A percentile compares a stretch with the other conserved stretches of the same genome.
Conservation (phyloP, 1,284 basidiomycete genomes). For the Crepidotus sp. region DNA sequence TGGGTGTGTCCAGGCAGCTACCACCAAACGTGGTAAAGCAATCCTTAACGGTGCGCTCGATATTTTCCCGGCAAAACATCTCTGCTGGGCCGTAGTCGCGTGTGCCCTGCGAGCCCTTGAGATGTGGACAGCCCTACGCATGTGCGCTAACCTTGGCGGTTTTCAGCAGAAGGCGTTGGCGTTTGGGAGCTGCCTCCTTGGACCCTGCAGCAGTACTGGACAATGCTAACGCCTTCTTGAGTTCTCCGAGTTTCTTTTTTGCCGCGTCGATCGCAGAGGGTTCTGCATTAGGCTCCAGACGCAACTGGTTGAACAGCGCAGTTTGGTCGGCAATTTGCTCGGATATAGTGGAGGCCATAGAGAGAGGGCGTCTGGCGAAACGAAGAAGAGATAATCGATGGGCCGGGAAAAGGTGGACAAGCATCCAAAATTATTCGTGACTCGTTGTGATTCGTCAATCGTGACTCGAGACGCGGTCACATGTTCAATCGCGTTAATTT, state of each 20-base stretch:
- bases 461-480: slow-evolving; percentile 1
- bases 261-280: slow-evolving; percentile 46
- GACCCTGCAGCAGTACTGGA: slow-evolving; percentile 27
- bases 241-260: slow-evolving; percentile 60
- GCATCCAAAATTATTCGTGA: slow-evolving; percentile 15
- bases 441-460: slow-evolving; percentile 5
- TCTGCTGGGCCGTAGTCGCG: slow-evolving; percentile 93
- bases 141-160: slow-evolving; percentile 61
- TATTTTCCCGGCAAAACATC: slow-evolving; percentile 86
- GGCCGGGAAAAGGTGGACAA: slow-evolving; percentile 8
- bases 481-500: background rate
- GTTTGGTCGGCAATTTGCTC: slow-evolving; percentile 48
- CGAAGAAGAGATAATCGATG: slow-evolving; percentile 18
- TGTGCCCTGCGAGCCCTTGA: slow-evolving; percentile 62
- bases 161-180: slow-evolving; percentile 63
- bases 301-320: slow-evolving; percentile 49
- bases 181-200: slow-evolving; percentile 40
- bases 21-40: slow-evolving; percentile 89
- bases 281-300: slow-evolving; percentile 41
- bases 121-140: slow-evolving; percentile 4
- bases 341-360: slow-evolving; percentile 33
- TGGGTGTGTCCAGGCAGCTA: slow-evolving; percentile 92
- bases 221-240: slow-evolving; percentile 50
- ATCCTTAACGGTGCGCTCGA: slow-evolving; percentile 84
- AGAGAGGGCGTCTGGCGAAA: slow-evolving; percentile 10